Conservation (phyloP, 2,329 filamentous ascomycete species). For the Niveomyces coronatus region DNA sequence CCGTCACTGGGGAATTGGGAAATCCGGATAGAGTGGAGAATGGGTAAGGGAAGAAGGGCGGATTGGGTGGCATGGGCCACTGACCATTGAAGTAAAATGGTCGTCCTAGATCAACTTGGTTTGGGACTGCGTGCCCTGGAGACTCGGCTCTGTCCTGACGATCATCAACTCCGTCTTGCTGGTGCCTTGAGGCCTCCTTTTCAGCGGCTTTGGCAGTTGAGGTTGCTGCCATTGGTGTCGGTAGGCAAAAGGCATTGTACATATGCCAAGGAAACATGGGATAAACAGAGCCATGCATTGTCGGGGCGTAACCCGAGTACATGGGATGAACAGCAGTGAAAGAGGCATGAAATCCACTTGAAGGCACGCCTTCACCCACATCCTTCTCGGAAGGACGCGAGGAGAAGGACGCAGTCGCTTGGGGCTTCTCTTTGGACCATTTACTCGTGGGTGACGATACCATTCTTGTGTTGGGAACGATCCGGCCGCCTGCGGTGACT, state of each 20-base stretch:
- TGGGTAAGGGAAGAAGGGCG: constrained; percentile 15
- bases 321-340: constrained; percentile 22
- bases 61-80: constrained; percentile 27
- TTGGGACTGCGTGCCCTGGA: constrained; percentile 28
- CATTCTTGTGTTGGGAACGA: constrained; percentile 53
- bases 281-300: constrained; percentile 20
- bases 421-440: constrained; percentile 32
- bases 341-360: constrained; percentile 17
- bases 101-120: constrained; percentile 35
- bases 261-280: constrained; percentile 30
- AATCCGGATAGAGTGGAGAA: constrained; percentile 21
- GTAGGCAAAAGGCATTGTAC: constrained; percentile 23
- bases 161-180: constrained; percentile 21
- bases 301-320: constrained; percentile 21
- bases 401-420: constrained; percentile 14
- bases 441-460: constrained; percentile 43
- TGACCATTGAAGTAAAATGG: constrained; percentile 37
- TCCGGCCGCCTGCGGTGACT: constrained; percentile 56
- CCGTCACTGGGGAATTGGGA: constrained; percentile 10
- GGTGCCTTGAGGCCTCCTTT: constrained; percentile 17
- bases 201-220: constrained; percentile 11
- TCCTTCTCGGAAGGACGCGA: constrained; percentile 14
- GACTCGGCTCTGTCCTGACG: constrained; percentile 21
- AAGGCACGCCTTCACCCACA: constrained; percentile 11
- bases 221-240: constrained; percentile 16